Evolutionary conservation across 2,329 filamentous ascomycete species (phyloP), one percentile per base, ranked within the genome.

Genomic region (Fusarium sp.): DNA sequence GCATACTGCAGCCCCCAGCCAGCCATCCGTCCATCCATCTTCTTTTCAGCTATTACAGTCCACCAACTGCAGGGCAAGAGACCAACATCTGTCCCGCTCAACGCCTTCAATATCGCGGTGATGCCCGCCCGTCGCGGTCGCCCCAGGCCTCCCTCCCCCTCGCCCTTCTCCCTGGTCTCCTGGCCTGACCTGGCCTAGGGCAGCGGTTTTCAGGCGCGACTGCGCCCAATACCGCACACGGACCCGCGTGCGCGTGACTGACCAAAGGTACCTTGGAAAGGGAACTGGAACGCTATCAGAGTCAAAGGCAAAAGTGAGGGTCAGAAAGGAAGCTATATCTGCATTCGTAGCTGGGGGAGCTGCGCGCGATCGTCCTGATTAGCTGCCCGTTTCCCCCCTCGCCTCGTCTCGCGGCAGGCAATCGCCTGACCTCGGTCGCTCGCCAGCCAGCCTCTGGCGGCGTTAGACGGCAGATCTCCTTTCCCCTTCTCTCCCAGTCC

Each of bases 341-440:
- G 24, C 48, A 59, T 35, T 48, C 45, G 41, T 60, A 60, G 27
- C 67, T 70, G 29, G 37, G 48, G 57, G 33, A 57, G 58, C 61
- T 52, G 39, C 29, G 22, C 50, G 43, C 50, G 24, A 63, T 68
- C 45, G 41, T 31, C 45, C 59, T 50, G 64, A 61, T 59, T 54
- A 48, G 48, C 41, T 65, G 24, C 48, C 52, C n/a, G 24, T 31
- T 37, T 58, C 33, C 35, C 43, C 62, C 64, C 73, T 69, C 68
- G 24, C 57, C 48, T 65, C 59, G 57, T 61, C 50, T 41, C 65
- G 48, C 67, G 70, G 69, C 64, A 70, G 75, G 71, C 76, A 78
- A 78, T 76, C 64, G 67, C 41, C 62, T 63, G 69, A 68, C 35
- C 39, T 63, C 68, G 57, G 33, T 61, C 60, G 35, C 60, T 64